phyloP scores from a whole-genome alignment of 257 asterid genomes.

The Plantago ovata region DNA sequence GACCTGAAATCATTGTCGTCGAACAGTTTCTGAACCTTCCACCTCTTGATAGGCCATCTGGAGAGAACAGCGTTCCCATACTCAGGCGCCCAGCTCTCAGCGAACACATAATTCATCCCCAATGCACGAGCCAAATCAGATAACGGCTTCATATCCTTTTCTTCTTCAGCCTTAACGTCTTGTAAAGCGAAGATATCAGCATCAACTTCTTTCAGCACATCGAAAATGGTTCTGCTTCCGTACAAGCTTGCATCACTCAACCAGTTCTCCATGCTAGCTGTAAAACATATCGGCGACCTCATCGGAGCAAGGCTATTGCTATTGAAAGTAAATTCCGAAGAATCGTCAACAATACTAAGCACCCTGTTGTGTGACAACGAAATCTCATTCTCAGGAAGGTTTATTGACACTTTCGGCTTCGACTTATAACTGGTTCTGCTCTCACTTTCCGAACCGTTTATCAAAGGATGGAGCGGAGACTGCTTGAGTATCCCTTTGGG shows the following conservation, averaged over 20 bases:
- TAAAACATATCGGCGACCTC: conserved; percentile 82
- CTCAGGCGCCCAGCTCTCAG: conserved; percentile 99
- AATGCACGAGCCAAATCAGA: conserved; percentile 79
- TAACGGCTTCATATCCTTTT: conserved; percentile 70
- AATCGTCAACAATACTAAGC: conserved; percentile 29
- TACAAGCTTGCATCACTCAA: conserved; percentile 33
- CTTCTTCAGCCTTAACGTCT: conserved; percentile 95
- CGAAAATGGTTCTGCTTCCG: conserved; percentile 45
- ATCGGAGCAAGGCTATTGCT: conserved; percentile 35
- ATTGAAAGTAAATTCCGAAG: conserved; percentile 24
- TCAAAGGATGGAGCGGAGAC: conserved; percentile 49
- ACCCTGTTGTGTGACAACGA: conserved; percentile 55
- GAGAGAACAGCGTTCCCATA: conserved; percentile 87
- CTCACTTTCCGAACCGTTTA: conserved; percentile 14
- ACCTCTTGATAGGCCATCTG: conserved; percentile 84
- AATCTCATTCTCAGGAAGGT: conserved; percentile 83
- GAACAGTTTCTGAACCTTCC: conserved; percentile 63
- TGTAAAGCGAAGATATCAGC: conserved; percentile 84
- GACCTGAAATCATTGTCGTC: conserved; percentile 93
- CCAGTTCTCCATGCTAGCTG: conserved; percentile 50
- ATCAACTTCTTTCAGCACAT: conserved; percentile 74
- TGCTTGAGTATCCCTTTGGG: conserved; percentile 76
- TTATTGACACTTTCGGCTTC: conserved; percentile 62
- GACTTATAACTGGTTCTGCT: conserved; percentile 20
- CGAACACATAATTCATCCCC: conserved; percentile 86